Percentiles rank a stretch among this genome's conserved stretches.
phyloP scores from a whole-genome alignment of 768 basidiomycete genomes.

The Serpula lacrymans region DNA sequence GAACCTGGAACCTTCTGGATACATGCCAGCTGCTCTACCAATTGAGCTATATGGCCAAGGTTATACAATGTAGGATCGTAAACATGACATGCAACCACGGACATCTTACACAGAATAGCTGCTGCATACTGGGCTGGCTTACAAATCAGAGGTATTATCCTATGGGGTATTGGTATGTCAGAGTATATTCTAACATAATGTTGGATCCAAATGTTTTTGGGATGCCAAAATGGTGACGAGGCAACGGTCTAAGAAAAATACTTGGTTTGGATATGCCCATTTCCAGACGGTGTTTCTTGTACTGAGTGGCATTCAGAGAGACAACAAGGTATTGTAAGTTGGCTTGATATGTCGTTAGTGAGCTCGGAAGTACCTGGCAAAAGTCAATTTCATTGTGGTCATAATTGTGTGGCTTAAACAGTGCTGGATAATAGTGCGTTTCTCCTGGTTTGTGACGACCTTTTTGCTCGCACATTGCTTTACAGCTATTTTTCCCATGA shows the following conservation, averaged over 20 bases:
- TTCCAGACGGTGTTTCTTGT: conserved; percentile 18
- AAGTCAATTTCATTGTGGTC: conserved; percentile 26
- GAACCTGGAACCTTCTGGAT: too few relatives aligned
- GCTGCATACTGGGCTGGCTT: too few relatives aligned
- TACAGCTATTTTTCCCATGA: conserved; percentile 32
- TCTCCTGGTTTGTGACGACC: conserved; percentile 25
- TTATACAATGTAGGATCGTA: too few relatives aligned
- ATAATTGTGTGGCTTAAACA: conserved; percentile 21
- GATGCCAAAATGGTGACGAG: conserved; percentile 17
- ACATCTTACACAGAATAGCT: too few relatives aligned
- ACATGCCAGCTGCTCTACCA: too few relatives aligned
- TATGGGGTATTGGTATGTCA: too few relatives aligned
- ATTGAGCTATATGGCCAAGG: too few relatives aligned
- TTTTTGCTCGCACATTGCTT: conserved; percentile 23
- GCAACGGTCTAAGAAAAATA: conserved; percentile 32
- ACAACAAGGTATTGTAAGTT: too few relatives aligned
- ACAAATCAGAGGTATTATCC: too few relatives aligned
- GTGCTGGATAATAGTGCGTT: conserved; percentile 32
- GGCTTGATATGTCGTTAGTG: background rate
- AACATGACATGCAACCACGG: too few relatives aligned
- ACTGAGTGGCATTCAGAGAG: conserved; percentile 19
- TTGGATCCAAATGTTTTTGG: conserved; percentile 36
- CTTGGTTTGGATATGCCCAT: conserved; percentile 35
- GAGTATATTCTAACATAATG: too few relatives aligned
- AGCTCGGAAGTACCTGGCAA: conserved; percentile 10